Percentiles rank a stretch among this genome's conserved stretches.
Conservation (phyloP, 768 basidiomycete species). For the Termitomyces sp. region DNA sequence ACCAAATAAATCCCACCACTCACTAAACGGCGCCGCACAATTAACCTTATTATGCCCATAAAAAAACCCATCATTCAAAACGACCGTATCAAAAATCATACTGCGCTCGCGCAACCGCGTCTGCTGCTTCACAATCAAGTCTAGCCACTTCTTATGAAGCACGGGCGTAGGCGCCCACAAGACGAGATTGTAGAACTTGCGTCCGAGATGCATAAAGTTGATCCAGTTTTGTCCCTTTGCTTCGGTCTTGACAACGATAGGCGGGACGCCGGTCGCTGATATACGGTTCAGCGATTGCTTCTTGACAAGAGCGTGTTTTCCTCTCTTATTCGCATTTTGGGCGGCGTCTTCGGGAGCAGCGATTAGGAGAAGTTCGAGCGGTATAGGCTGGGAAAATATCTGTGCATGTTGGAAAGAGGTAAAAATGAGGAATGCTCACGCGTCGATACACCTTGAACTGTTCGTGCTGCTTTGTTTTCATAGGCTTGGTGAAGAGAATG, state of each 20-base stretch:
- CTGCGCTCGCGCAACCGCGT: slow-evolving; percentile 79
- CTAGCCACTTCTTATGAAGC: slow-evolving; percentile 91
- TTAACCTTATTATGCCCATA: slow-evolving; percentile 81
- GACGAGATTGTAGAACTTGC: slow-evolving; percentile 88
- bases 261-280: slow-evolving; percentile 39
- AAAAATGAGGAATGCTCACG: slow-evolving; percentile 42
- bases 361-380: slow-evolving; percentile 86
- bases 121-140: slow-evolving; percentile 88
- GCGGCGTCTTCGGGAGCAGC: slow-evolving; percentile 68
- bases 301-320: slow-evolving; percentile 44
- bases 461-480: slow-evolving; percentile 86
- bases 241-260: slow-evolving; percentile 51
- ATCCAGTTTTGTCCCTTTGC: slow-evolving; percentile 87
- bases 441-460: slow-evolving; percentile 91
- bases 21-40: slow-evolving; percentile 86
- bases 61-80: slow-evolving; percentile 88
- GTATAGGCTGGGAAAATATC: slow-evolving; percentile 69
- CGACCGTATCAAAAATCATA: slow-evolving; percentile 79
- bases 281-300: slow-evolving; percentile 37
- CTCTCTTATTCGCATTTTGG: slow-evolving; percentile 32
- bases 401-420: background rate
- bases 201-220: slow-evolving; percentile 91
- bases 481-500: slow-evolving; percentile 81
- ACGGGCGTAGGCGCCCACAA: slow-evolving; percentile 87
- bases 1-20: slow-evolving; percentile 43